Base-by-base conservation (phyloP, 257 asterid species). In the Jasminum sambac region DNA sequence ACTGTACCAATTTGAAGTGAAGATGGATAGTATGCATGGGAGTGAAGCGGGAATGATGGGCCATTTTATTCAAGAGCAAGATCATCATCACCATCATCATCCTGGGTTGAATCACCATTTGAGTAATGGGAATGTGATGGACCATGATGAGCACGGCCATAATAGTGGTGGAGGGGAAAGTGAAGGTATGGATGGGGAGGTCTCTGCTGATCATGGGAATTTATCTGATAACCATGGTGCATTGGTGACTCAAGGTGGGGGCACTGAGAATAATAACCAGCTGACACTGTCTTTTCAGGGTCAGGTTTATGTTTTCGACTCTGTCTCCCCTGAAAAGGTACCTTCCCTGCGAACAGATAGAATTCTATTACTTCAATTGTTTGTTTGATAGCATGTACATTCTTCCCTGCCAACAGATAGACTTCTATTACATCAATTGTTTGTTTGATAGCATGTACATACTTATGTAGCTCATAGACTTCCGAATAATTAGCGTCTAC, bases 271-370 rank as follows among this genome's bases (percentile, higher is more conserved):
- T 72, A 80, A 46, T 79, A 83, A 83, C 72, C 96, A 86, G 88
- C 90, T 82, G 48, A 82, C 90, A 8, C 88, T 88, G 43, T 82
- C 95, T 72, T 88, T 88, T 74, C 92, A 81, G 87, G 92, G 88
- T 48, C 90, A 88, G 82, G 92, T 86, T 76, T 88, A 77, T n/a
- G 90, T 88, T 62, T 88, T 88, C 55, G 95, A 88, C 74, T 84
- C 86, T 6, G 95, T 86, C 68, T 86, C 92, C 12, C 88, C 95
- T 1, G 95, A 88, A 43, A 88, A 86, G 90, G 95, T 88, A 6
- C 62, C 25, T 50, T 58, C 58, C 17, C 46, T 40, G 16, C 19
- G 30, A 46, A 57, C 23, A 40, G 41, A 19, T 58, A 19, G 64
- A 26, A 19, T 9, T 71, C n/a, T 41, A 50, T 23, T 64, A 25